These are phyloP conservation scores for Eucalyptus paniculata DNA, from an alignment of 345 rosid species.

Conservation along the genomic window DNA sequence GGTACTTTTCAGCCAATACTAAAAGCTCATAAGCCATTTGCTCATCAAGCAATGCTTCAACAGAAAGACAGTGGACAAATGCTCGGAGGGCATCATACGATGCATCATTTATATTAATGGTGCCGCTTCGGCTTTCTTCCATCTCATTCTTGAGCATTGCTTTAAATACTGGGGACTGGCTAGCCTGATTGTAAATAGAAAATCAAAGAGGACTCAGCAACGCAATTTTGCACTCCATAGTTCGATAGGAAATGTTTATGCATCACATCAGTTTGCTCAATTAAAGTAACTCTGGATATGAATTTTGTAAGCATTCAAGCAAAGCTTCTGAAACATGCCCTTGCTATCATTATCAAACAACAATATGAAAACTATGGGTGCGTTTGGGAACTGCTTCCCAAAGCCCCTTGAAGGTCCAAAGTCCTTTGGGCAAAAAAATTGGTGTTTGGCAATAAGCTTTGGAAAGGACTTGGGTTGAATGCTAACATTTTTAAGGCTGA, in stretches of 20 bases:
- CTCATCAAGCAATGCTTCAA: too few species aligned
- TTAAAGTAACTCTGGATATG: not conserved
- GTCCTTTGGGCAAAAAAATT: too few species aligned
- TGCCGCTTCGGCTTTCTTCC: conserved; percentile 85
- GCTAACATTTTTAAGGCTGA: too few species aligned
- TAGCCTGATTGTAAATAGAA: conserved; percentile 22
- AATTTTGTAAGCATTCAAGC: not conserved
- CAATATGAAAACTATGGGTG: not conserved
- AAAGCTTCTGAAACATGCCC: not conserved
- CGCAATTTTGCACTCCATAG: not conserved
- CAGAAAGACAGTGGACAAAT: conserved; percentile 12
- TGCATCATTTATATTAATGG: conserved; percentile 56
- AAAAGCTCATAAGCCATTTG: conserved; percentile 20
- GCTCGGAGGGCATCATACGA: conserved; percentile 57
- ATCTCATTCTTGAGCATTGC: conserved; percentile 88
- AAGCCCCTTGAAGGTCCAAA: too few species aligned
- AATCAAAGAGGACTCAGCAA: not conserved
- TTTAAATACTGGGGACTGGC: conserved; percentile 75
- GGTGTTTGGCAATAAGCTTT: too few species aligned
- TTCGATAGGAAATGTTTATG: not conserved
- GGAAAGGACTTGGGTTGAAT: too few species aligned
- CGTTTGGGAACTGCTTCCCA: too few species aligned
- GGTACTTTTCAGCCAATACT: conserved; percentile 78
- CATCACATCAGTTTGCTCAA: conserved; percentile 7
- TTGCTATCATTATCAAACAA: not conserved